A percentile compares a stretch with the other conserved stretches of the same genome.
phyloP scores from a whole-genome alignment of 306 rosid genomes.

The Cucumis hystrix region DNA sequence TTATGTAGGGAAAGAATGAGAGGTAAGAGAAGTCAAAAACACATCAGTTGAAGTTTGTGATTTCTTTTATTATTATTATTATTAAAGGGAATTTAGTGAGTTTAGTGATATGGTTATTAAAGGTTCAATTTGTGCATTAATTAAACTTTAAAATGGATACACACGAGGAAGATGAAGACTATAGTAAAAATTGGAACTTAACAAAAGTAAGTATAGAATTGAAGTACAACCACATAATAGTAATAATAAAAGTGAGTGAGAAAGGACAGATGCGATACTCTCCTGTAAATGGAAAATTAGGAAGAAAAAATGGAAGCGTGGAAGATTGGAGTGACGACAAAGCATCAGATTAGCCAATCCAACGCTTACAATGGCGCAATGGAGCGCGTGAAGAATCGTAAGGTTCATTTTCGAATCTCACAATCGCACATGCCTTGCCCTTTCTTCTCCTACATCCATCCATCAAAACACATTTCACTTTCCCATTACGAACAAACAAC shows the following conservation, averaged over 20 bases:
- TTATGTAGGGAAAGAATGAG: too few species aligned
- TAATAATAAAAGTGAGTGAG: neutral
- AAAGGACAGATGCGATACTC: neutral
- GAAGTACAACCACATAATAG: neutral
- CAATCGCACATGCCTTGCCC: neutral
- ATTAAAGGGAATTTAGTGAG: too few species aligned
- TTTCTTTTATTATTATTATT: too few species aligned
- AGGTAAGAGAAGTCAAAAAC: too few species aligned
- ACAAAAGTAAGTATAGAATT: neutral
- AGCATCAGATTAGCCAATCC: neutral
- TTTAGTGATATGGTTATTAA: too few species aligned
- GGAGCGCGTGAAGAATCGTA: neutral
- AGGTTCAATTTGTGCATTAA: too few species aligned
- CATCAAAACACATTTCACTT: constrained; percentile 2
- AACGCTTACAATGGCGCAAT: neutral
- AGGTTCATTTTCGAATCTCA: neutral
- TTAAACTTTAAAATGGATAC: neutral
- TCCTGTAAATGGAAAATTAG: neutral
- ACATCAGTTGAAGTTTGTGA: too few species aligned
- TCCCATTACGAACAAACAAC: neutral
- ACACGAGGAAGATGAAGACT: neutral
- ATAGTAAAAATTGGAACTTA: neutral
- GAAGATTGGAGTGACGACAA: neutral
- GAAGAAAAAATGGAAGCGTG: neutral
- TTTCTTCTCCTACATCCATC: neutral